Percentiles rank a stretch among this genome's conserved stretches.
These are phyloP conservation scores for Gastrolobium villosum DNA, from an alignment of 306 rosid species.

Conservation along the genomic window DNA sequence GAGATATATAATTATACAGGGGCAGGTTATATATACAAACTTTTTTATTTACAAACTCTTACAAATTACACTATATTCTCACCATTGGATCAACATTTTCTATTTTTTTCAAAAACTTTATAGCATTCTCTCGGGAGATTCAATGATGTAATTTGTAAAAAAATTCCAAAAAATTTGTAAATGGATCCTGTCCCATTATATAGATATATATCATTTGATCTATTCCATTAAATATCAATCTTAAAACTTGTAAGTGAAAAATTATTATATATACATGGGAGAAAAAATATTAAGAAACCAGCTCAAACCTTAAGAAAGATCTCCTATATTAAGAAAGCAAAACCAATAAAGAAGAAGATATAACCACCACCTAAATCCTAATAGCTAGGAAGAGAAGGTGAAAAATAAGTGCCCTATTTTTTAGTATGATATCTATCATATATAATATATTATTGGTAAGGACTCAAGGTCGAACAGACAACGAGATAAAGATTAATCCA, in stretches of 20 bases:
- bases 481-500: conserved; percentile 53
- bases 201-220: neutral
- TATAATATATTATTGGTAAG: neutral
- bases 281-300: neutral
- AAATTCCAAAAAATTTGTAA: too few relatives aligned
- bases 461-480: conserved; percentile 65
- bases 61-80: too few relatives aligned
- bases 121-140: too few relatives aligned
- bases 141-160: too few relatives aligned
- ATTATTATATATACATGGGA: neutral
- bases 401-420: neutral
- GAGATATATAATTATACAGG: neutral
- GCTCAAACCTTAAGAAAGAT: neutral
- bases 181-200: too few relatives aligned
- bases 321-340: too few relatives aligned
- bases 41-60: too few relatives aligned
- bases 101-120: too few relatives aligned
- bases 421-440: neutral
- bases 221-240: neutral
- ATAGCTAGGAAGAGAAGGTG: neutral
- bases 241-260: neutral
- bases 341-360: neutral
- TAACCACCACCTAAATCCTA: neutral
- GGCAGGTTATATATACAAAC: too few relatives aligned
- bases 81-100: too few relatives aligned